Base-by-base conservation (phyloP, 495 filamentous ascomycete genomes). In the Sphaerosporella brunnea region DNA sequence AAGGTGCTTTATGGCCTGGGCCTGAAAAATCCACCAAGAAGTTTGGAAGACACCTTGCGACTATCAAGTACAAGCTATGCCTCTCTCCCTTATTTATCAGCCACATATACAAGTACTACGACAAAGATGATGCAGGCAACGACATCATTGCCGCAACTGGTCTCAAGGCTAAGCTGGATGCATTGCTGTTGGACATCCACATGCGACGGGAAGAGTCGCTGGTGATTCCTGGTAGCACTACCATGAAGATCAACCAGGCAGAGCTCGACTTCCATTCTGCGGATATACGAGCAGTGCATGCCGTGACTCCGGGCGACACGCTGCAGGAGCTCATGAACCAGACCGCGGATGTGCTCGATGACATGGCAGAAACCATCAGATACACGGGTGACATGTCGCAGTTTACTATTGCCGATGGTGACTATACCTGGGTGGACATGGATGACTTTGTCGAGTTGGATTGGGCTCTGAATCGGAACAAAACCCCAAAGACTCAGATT, bases 61-160 rank as follows among this genome's bases (percentile, higher is more conserved):
- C 92, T 8, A 84, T 97, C 66, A 96, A 97, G 66, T 96, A 97
- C 64, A 94, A 86, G 53, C 64, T 97, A 34, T 73, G 94, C 4
- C 68, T 97, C 11, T 90, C 92, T 1, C 90, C 90, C 0, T 68
- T 97, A 3, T 97, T 90, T 58, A 75, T 96, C 40, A 87, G 85
- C 48, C 90, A 97, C 50, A 83, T 97, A 32, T 97, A 97, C 68
- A 96, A 94, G 63, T 92, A 97, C 65, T 93, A 94, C 56, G 92
- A 96, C 56, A 78, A 74, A 2, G 87, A 93, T 60, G 86, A 94
- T 41, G 81, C 80, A 59, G 69, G 73, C 1, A 79, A 87, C 51
- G 77, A 80, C 54, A 69, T 76, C 3, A 83, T 94, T 18, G 84
- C 83, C 40, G 88, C 87, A 1, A 97, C 90, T 11, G 90, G 90